Percentiles rank a stretch among this genome's conserved stretches.
Evolutionary conservation across 2,329 filamentous ascomycete species (phyloP).

Genomic region (Aureobasidium sp.): DNA sequence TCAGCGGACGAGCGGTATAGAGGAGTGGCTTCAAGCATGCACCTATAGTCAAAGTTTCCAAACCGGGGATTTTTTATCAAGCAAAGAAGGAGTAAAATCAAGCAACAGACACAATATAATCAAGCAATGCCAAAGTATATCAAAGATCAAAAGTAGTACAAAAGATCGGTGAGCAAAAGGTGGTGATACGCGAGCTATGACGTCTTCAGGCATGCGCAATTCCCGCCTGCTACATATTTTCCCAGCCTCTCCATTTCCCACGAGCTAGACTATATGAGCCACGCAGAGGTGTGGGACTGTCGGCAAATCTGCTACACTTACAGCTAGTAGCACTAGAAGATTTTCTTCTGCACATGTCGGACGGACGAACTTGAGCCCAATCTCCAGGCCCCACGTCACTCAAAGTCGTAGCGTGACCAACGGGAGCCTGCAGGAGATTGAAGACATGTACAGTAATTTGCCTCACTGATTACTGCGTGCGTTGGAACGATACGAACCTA

Average conservation of each 20-base stretch:
- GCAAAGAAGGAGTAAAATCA: too few relatives aligned
- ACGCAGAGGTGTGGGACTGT: not conserved
- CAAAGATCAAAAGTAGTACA: conserved; percentile 10
- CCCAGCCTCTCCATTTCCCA: conserved; percentile 7
- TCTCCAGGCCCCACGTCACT: conserved; percentile 12
- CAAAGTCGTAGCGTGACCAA: conserved; percentile 6
- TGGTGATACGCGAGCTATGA: conserved; percentile 15
- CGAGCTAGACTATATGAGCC: not conserved
- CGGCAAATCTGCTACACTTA: not conserved
- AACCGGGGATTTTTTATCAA: too few relatives aligned
- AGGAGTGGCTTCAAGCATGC: not conserved
- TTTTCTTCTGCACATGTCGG: not conserved
- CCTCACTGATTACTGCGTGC: conserved; percentile 7
- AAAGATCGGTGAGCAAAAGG: conserved; percentile 17
- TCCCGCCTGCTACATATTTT: conserved; percentile 7
- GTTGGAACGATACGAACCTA: not conserved
- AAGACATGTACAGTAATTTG: conserved; percentile 1
- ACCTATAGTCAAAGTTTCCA: too few relatives aligned
- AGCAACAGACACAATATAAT: not conserved
- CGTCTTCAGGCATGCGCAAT: conserved; percentile 2
- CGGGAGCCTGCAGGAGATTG: conserved; percentile 6
- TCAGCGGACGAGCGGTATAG: not conserved
- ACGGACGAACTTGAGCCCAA: conserved; percentile 5
- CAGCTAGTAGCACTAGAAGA: not conserved
- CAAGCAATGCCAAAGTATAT: not conserved